Evolutionary conservation across 179 eudicot species (phyloP), one percentile per base, ranked within the genome.

Genomic region (Sideroxylon spinosum): DNA sequence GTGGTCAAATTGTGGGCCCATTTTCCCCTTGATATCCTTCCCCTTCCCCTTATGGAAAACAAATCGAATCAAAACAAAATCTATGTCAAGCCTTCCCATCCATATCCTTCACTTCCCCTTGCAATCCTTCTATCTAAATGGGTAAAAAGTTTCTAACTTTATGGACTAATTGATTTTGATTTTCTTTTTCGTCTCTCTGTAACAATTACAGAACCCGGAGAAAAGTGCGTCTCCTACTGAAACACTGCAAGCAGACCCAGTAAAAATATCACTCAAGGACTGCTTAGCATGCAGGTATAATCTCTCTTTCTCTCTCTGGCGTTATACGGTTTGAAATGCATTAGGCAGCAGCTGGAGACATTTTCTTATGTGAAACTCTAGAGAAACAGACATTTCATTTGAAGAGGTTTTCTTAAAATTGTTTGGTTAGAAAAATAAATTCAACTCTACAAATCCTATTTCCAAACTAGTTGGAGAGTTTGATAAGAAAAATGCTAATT

Each of bases 251-350:
- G 55, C 81, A 32, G 94, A 91, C 71, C 97, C 98, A 14, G 95
- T 95, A 16, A 93, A 91, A 80, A 90, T 95, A 55, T 93, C 98
- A 10, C 97, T 93, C 82, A 95, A 95, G 84, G 97, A 95, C 78
- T 95, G 98, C 85, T 85, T 95, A 52, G 98, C 98, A 56, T 95
- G 98, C 97, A 95, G 98, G 98, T 93, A 78, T 25, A 9, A 17
- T 67, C 68, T 74, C 60, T 56, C 64, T 56, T 49, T 62, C 56
- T 48, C 65, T 52, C 49, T 62, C 25, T 65, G 46, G 25, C 6
- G 9, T 19, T 14, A 16, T 26, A 7, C 19, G 0, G 61, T 48
- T 3, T 20, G 60, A 37, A 37, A 37, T 37, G 44, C 44, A 37
- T 37, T 37, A 37, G 44, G 44, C 53, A 56, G n/a, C 52, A 49